These are phyloP conservation scores for Trichoderma semiorbis DNA, from an alignment of 2,329 filamentous ascomycete genomes.

Conservation along the genomic window DNA sequence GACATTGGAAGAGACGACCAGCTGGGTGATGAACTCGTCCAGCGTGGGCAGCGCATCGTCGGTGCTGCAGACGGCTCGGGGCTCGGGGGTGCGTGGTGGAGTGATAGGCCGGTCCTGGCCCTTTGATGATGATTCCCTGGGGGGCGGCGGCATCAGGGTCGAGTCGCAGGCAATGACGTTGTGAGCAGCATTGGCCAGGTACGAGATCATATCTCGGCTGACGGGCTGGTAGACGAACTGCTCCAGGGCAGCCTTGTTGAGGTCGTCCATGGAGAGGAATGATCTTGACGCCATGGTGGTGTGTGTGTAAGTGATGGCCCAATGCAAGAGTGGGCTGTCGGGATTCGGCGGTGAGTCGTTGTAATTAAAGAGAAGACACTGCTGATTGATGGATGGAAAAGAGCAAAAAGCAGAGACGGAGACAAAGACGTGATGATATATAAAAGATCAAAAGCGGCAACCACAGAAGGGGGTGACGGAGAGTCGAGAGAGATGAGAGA, in stretches of 20 bases:
- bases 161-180: slow-evolving; percentile 79
- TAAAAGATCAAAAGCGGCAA: neutral
- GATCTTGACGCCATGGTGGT: slow-evolving; percentile 45
- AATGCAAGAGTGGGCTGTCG: neutral
- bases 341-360: neutral
- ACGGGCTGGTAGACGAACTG: slow-evolving; percentile 78
- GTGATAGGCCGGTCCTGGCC: slow-evolving; percentile 42
- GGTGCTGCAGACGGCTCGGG: slow-evolving; percentile 44
- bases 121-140: slow-evolving; percentile 29
- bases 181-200: slow-evolving; percentile 69
- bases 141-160: slow-evolving; percentile 48
- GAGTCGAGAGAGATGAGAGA: neutral
- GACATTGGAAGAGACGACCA: slow-evolving; percentile 90
- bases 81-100: slow-evolving; percentile 49
- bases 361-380: neutral
- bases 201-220: slow-evolving; percentile 70
- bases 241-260: slow-evolving; percentile 73
- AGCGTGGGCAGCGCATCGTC: slow-evolving; percentile 68
- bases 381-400: neutral
- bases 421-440: neutral
- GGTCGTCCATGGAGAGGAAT: slow-evolving; percentile 48
- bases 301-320: neutral
- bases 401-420: neutral
- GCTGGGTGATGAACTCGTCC: slow-evolving; percentile 85
- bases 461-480: neutral